These are phyloP conservation scores for Pleurotus eryngii DNA, from an alignment of 768 basidiomycete genomes.

Conservation along the genomic window DNA sequence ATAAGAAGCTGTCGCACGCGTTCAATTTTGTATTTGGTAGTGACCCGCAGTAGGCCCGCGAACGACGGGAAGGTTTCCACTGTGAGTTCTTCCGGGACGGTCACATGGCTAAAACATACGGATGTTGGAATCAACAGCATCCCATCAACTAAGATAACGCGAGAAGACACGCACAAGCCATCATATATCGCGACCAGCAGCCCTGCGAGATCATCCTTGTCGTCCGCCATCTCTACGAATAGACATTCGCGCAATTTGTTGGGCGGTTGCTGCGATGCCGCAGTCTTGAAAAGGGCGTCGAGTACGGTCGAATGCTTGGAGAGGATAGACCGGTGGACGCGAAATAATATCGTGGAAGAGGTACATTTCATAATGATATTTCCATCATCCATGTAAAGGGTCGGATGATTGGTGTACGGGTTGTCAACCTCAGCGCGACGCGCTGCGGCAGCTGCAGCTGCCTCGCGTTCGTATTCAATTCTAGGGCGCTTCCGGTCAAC, in stretches of 20 bases:
- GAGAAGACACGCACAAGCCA: background rate
- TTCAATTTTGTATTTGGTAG: constrained; percentile 1
- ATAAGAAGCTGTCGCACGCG: background rate
- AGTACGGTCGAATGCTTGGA: background rate
- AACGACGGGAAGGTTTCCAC: constrained; percentile 3
- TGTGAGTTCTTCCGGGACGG: constrained; percentile 4
- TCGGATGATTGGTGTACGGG: background rate
- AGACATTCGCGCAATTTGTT: background rate
- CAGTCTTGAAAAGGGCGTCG: background rate
- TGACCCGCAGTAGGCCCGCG: constrained; percentile 1
- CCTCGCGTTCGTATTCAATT: background rate
- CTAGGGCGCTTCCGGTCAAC: constrained; percentile 3
- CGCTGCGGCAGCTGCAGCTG: background rate
- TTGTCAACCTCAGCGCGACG: background rate
- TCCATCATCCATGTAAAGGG: constrained; percentile 1
- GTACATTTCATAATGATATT: constrained; percentile 1
- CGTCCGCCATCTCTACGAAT: background rate
- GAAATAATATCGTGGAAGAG: background rate
- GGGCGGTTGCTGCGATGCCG: background rate
- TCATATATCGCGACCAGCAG: background rate
- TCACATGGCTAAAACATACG: background rate
- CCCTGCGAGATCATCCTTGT: background rate
- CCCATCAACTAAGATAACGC: background rate
- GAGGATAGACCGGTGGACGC: background rate
- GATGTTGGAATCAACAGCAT: background rate